Evolutionary conservation across 1,139 yeast species (phyloP), one percentile per base, ranked within the genome.

Genomic region (Pichia cactophila): DNA sequence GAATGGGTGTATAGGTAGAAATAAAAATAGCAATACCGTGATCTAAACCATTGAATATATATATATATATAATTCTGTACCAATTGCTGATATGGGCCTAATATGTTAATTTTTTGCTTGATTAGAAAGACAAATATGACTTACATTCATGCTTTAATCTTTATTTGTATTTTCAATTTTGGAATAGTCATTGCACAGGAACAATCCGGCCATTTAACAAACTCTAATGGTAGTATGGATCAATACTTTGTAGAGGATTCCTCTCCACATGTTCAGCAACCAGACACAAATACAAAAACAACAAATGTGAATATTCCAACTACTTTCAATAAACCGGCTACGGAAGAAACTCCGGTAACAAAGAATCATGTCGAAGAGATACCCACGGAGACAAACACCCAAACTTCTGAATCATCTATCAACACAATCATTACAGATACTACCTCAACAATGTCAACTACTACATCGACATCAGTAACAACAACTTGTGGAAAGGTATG

Each of bases 401-500:
- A 31, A 14, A 36, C 26, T 16, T 9, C 12, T 9, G 16, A 20
- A 36, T 36, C 39, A 36, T 36, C 39, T 36, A 9, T 11, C 12
- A 12, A 36, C 5, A 20, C n/a, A 16, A 31, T 6, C 11, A 12
- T n/a, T 2, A 29, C 26, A n/a, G 20, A 50, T 33, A 38, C 44
- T 11, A 35, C 51, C 1, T 4, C 33, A 6, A 38, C 42, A 7
- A 20, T 42, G 4, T 17, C 46, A 1, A 14, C 48, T 12, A 14
- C 35, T 3, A 41, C 46, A 11, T 14, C 44, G 1, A 23, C 45
- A 16, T 41, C 38, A 16, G 17, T 48, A 10, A 33, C 47, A 3
- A 37, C 40, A 14, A 33, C 43, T n/a, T 56, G 63, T 47, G 61
- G 58, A 26, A 44, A 61, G 2, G 56, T 55, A 5, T 62, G 64